Evolutionary conservation across 1,139 yeast species (phyloP).

Genomic region (Kluyveromyces sp.): DNA sequence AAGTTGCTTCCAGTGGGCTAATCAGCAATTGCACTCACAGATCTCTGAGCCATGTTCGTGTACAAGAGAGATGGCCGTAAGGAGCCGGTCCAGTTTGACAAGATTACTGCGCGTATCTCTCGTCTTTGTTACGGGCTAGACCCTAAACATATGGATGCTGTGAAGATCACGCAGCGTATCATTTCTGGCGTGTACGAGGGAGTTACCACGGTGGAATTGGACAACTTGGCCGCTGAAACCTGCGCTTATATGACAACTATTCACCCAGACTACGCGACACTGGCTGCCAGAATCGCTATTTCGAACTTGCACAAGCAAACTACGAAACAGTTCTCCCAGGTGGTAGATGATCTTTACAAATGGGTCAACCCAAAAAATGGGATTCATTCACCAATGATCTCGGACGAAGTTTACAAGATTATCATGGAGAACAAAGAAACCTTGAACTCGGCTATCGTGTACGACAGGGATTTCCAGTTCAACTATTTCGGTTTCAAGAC

Average conservation of each 20-base stretch:
- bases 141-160: conserved; percentile 78
- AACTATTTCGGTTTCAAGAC: conserved; percentile 87
- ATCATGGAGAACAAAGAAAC: conserved; percentile 61
- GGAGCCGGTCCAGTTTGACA: conserved; percentile 80
- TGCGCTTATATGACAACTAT: conserved; percentile 97
- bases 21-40: not conserved
- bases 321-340: conserved; percentile 79
- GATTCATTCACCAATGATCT: conserved; percentile 70
- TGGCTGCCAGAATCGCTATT: conserved; percentile 95
- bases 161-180: conserved; percentile 80
- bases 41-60: conserved; percentile 38
- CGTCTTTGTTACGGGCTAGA: conserved; percentile 79
- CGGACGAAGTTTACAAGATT: conserved; percentile 59
- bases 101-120: conserved; percentile 58
- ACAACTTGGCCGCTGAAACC: conserved; percentile 95
- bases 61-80: conserved; percentile 69
- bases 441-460: conserved; percentile 72
- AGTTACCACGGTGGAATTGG: conserved; percentile 90
- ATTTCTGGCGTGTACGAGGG: conserved; percentile 92
- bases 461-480: conserved; percentile 76
- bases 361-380: conserved; percentile 72
- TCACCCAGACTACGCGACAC: conserved; percentile 93
- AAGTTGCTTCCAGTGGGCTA: not conserved
- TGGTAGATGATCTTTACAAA: conserved; percentile 57
- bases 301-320: conserved; percentile 96